Base-by-base conservation (phyloP, 108 stramenopile species). In the Fragilariopsis cylindrus region DNA sequence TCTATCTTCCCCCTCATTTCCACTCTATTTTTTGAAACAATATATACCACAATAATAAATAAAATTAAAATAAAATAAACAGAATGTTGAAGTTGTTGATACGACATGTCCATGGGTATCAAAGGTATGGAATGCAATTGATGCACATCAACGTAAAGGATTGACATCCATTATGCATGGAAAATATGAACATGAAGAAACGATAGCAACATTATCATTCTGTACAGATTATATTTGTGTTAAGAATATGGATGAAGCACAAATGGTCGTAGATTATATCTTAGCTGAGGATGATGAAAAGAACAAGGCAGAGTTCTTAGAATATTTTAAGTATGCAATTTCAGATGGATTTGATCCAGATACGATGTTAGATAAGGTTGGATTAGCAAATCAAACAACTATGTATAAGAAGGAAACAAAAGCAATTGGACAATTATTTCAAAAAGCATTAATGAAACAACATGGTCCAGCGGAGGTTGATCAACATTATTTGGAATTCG, bases 341-440 rank as follows among this genome's bases (percentile, higher is more conserved):
- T 92, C 90, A 50, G 71, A 92, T 79, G 95, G 93, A 62, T 98
- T 98, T 75, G 98, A 98, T 84, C 98, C 98, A 19, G 96, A 98
- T 89, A 92, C 81, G 48, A 90, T 93, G 88, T 86, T 98, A 50
- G 50, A 78, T 13, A 98, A 97, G 84, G 83, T 98, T 55, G 98
- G 98, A 19, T 74, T 98, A 60, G 98, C 98, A 48, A 98, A 98
- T 84, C 98, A 98, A 84, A 98, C 98, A 19, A 98, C 98, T 60
- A 98, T 98, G 98, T 98, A 98, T 85, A 98, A 98, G 90, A 93
- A 96, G 75, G 98, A 98, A 81, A 98, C 98, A 11, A 85, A 94
- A 57, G 96, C 91, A 12, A 97, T 98, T 70, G 98, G 98, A 7
- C 90, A 95, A 75, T 71, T 97, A 48, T 84, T 98, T 63, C 96